Evolutionary conservation across 1,284 basidiomycete genomes (phyloP), one percentile per base, ranked within the genome.

Genomic region (Tylopilus sp.): DNA sequence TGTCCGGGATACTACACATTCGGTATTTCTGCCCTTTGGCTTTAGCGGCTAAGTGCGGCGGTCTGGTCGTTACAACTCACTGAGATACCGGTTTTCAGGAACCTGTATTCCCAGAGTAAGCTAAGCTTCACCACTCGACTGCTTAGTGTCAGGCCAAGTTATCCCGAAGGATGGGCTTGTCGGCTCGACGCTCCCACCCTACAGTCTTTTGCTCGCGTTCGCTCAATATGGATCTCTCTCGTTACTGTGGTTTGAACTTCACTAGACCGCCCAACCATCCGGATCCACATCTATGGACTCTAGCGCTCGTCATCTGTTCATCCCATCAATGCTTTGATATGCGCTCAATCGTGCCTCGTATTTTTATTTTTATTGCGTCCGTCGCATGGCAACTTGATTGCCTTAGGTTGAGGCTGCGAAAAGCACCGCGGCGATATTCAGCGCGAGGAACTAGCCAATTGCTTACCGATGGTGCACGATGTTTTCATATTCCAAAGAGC

Each of bases 191-290:
- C 36, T 33, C 38, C 40, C 40, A 2, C 44, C 48, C n/a, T 52
- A 23, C 38, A 25, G 23, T 38, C 39, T 55, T 44, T 55, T 66
- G 29, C 11, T 49, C 4, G 53, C 55, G 5, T 55, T 54, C 25
- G 37, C 52, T 29, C 62, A 1, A 47, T 56, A 34, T 55, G 51
- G 45, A 43, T 52, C 1, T 51, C 54, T 16, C 36, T 63, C n/a
- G 48, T 55, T 31, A 62, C 65, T 30, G 26, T 67, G 34, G 65
- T 64, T 43, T 16, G 61, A 45, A 25, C 4, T 23, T 48, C 13
- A 18, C 5, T 46, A 5, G 10, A n/a, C 12, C 44, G 11, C 38
- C 37, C 48, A 21, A 60, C 41, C 16, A 4, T 36, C 23, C 35
- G 11, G 4, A n/a, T 34, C 30, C 39, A 64, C 63, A 29, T 59